These are phyloP conservation scores for Trifolium fragiferum DNA, from an alignment of 306 rosid genomes.

Conservation along the genomic window DNA sequence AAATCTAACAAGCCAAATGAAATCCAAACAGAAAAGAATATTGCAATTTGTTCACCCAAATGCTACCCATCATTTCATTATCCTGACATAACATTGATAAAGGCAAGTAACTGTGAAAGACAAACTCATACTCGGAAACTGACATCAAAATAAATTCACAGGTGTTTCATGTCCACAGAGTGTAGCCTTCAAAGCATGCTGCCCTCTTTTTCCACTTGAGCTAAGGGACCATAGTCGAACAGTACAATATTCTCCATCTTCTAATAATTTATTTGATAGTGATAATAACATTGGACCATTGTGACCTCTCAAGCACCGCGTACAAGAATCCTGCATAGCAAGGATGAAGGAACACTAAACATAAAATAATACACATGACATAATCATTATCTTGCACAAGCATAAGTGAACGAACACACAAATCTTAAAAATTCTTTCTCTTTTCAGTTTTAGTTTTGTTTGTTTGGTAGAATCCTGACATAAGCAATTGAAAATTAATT, in stretches of 20 bases:
- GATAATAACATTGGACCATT: slow-evolving; percentile 77
- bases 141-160: slow-evolving; percentile 63
- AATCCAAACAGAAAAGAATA: slow-evolving; percentile 11
- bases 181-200: slow-evolving; percentile 73
- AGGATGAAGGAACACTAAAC: slow-evolving; percentile 29
- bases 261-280: slow-evolving; percentile 76
- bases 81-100: slow-evolving; percentile 7
- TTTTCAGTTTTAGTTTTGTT: slow-evolving; percentile 13
- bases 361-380: slow-evolving; percentile 17
- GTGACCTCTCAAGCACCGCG: slow-evolving; percentile 81
- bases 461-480: background rate
- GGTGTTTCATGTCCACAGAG: slow-evolving; percentile 81
- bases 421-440: background rate
- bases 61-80: background rate
- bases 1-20: slow-evolving; percentile 10
- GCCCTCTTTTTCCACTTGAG: slow-evolving; percentile 72
- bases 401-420: background rate
- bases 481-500: background rate
- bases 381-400: slow-evolving; percentile 21
- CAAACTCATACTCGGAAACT: slow-evolving; percentile 75
- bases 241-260: slow-evolving; percentile 88
- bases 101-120: slow-evolving; percentile 16
- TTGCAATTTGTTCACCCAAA: background rate
- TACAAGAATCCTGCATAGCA: slow-evolving; percentile 58
- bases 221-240: slow-evolving; percentile 85